Conservation (phyloP, 164 flowering plant genomes). For the Magnolia sinica region DNA sequence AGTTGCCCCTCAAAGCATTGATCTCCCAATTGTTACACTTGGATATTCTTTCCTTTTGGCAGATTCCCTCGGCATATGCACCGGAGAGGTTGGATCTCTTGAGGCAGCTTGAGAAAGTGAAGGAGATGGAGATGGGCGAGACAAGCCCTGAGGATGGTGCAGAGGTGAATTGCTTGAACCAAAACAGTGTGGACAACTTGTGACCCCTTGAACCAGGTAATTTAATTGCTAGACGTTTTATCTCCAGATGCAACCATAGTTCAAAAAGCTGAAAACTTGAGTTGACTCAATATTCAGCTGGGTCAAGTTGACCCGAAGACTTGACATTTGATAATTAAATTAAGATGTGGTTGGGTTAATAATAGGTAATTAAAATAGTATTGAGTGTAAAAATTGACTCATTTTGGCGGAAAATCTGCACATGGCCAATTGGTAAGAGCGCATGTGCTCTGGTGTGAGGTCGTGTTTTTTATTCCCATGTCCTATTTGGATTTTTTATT, state of each 20-base stretch:
- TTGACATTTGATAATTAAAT: too few relatives aligned
- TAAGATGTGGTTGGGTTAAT: too few relatives aligned
- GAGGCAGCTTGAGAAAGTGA: slow-evolving; percentile 91
- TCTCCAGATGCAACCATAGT: neutral
- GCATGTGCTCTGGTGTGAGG: too few relatives aligned
- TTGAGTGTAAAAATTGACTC: too few relatives aligned
- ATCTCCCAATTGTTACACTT: neutral
- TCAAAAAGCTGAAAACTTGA: neutral
- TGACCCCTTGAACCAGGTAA: slow-evolving; percentile 9
- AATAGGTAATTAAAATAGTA: too few relatives aligned
- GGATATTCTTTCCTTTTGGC: slow-evolving; percentile 16
- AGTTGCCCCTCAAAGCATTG: neutral
- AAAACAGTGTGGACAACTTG: slow-evolving; percentile 15
- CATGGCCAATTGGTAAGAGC: too few relatives aligned
- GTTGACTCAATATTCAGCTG: too few relatives aligned
- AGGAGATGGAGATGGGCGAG: slow-evolving; percentile 69
- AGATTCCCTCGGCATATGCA: slow-evolving; percentile 92
- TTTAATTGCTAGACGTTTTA: neutral
- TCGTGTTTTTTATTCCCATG: too few relatives aligned
- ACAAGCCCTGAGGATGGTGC: slow-evolving; percentile 35
- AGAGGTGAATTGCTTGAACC: slow-evolving; percentile 33
- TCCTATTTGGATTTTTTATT: too few relatives aligned
- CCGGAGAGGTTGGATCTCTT: slow-evolving; percentile 82
- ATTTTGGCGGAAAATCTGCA: too few relatives aligned
- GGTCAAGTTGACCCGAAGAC: too few relatives aligned